phyloP scores from a whole-genome alignment of 2,329 filamentous ascomycete genomes.

The Simplicillium aogashimaense region DNA sequence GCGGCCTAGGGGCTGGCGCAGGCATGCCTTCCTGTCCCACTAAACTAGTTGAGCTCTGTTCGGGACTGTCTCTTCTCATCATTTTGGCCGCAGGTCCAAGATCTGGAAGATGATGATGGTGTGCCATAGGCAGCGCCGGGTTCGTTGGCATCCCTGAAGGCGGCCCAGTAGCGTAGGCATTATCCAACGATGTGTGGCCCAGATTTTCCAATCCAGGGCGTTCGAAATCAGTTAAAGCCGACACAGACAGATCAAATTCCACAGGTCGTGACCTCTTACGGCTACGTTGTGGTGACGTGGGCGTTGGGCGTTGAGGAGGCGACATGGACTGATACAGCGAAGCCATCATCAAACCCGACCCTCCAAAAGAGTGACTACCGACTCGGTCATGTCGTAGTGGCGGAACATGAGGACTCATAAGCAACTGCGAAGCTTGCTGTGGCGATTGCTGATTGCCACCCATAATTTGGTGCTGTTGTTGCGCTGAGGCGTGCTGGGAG shows the following conservation, averaged over 20 bases:
- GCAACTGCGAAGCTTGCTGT: constrained; percentile 4
- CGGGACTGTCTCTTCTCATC: constrained; percentile 47
- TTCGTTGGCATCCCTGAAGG: constrained; percentile 15
- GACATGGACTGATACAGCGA: constrained; percentile 41
- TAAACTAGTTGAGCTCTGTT: constrained; percentile 64
- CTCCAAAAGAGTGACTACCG: constrained; percentile 42
- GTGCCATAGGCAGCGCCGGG: constrained; percentile 13
- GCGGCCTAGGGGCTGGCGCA: constrained; percentile 65
- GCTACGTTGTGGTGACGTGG: constrained; percentile 20
- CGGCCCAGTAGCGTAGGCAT: constrained; percentile 37
- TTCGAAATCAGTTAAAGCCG: constrained; percentile 40
- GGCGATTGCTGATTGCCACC: constrained; percentile 5
- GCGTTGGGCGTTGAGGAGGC: constrained; percentile 24
- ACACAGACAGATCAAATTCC: constrained; percentile 46
- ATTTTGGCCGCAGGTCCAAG: constrained; percentile 61
- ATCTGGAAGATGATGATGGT: constrained; percentile 73
- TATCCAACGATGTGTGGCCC: constrained; percentile 42
- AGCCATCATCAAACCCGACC: constrained; percentile 35
- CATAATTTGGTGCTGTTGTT: too few species aligned
- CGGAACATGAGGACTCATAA: constrained; percentile 30
- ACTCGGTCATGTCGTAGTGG: constrained; percentile 43
- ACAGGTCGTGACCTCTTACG: constrained; percentile 47
- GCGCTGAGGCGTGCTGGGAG: background rate
- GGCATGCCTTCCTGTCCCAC: constrained; percentile 87
- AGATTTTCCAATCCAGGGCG: constrained; percentile 46